Evolutionary conservation across 257 asterid species (phyloP).

Genomic region (Primulina huaijiensis): DNA sequence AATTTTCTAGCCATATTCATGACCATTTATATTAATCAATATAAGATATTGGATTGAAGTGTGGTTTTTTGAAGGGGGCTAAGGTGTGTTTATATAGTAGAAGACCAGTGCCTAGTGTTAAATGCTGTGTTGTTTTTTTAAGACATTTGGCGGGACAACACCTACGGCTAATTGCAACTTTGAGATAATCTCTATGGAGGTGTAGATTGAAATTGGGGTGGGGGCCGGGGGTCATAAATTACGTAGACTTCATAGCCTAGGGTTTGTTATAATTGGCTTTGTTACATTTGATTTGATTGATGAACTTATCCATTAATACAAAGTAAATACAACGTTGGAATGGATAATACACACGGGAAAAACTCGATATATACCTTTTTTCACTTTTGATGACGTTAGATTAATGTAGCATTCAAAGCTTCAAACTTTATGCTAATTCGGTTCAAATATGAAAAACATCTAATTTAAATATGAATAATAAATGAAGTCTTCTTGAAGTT

Average conservation of each 20-base stretch:
- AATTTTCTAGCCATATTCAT: background rate
- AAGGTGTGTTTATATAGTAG: background rate
- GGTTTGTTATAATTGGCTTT: background rate
- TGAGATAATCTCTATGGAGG: background rate
- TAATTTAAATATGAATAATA: too few relatives aligned
- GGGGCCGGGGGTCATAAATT: too few relatives aligned
- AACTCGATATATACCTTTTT: too few relatives aligned
- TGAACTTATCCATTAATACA: background rate
- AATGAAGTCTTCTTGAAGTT: too few relatives aligned
- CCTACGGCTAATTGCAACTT: background rate
- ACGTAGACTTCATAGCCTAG: background rate
- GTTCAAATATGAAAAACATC: too few relatives aligned
- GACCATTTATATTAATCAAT: too few relatives aligned
- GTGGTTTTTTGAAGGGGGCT: background rate
- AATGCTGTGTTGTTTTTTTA: background rate
- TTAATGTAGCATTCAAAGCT: too few relatives aligned
- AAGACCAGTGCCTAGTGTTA: background rate
- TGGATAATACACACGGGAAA: too few relatives aligned
- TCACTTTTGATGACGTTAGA: too few relatives aligned
- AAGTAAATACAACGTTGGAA: too few relatives aligned
- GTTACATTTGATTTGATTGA: background rate
- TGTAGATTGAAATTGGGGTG: too few relatives aligned
- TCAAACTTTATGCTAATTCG: too few relatives aligned
- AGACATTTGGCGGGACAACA: background rate
- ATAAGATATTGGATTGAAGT: background rate